Evolutionary conservation across 2,329 filamentous ascomycete species (phyloP), one percentile per base, ranked within the genome.

Genomic region (Cephalotrichum gorgonifer): DNA sequence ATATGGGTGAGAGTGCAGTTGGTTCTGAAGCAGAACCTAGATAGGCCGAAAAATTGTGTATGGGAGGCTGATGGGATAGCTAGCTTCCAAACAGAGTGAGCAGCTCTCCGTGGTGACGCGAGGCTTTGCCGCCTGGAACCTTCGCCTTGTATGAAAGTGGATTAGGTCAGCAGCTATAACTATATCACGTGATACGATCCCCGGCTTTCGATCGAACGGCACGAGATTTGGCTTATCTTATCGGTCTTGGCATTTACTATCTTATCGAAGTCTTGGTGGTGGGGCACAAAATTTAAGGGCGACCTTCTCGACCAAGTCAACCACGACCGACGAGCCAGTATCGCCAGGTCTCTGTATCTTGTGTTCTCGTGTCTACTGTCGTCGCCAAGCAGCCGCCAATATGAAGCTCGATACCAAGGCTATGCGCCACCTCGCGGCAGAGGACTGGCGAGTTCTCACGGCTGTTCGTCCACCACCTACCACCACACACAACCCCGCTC

Each of bases 361-460:
- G 14, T 23, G 6, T 20, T 17, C 35, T 17, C 15, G n/a, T 17
- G n/a, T 17, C 20, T 23, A 14, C 8, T 4, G 27, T 26, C 22
- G n/a, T n/a, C n/a, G n/a, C 8, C 41, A 43, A 43, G n/a, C 7
- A 6, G 4, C 41, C 22, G 23, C 38, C 38, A 26, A 17, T 55
- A 98, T 98, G 93, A 95, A 93, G 74, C 81, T 98, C 65, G 89
- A 98, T 65, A 90, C 91, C 45, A 89, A 89, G 65, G 85, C 87
- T 45, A 83, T 98, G 71, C 89, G 94, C 64, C 91, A 98, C 68
- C 79, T 98, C 65, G 85, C 86, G 46, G 71, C 81, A 15, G 93
- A 97, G 69, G 93, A 98, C 74, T 98, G 94, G 88, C 81, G 86
- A 58, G 90, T 96, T 54, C 83, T 98, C 53, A 85, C 88, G 62